Percentiles rank a stretch among this genome's conserved stretches.
Conservation (phyloP, 805 yeast species). For the Ogataea saltuana region DNA sequence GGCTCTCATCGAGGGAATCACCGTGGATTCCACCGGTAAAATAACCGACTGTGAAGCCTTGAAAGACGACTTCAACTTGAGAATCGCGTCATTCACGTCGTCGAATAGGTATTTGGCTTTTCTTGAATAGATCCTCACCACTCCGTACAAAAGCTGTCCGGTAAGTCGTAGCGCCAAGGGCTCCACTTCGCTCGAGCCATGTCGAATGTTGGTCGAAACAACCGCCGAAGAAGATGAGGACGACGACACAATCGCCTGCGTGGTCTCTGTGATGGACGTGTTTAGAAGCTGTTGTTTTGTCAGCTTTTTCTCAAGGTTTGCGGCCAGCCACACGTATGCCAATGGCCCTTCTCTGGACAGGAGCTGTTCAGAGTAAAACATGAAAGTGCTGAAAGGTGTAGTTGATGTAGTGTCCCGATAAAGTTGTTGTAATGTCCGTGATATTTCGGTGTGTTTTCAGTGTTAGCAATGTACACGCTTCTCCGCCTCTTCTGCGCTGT, state of each 20-base stretch:
- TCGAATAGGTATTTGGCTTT: slow-evolving; percentile 81
- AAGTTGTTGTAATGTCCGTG: no score
- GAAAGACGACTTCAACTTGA: slow-evolving; percentile 70
- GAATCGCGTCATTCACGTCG: slow-evolving; percentile 76
- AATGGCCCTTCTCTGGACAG: slow-evolving; percentile 77
- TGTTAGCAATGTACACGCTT: no score
- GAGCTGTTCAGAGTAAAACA: slow-evolving; percentile 53
- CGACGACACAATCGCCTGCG: slow-evolving; percentile 59
- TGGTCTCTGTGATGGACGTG: slow-evolving; percentile 68
- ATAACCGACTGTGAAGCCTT: slow-evolving; percentile 50
- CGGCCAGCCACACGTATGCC: slow-evolving; percentile 91
- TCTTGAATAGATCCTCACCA: slow-evolving; percentile 81
- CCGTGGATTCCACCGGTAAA: slow-evolving; percentile 59
- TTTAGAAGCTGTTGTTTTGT: slow-evolving; percentile 70
- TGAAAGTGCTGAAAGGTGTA: slow-evolving; percentile 17
- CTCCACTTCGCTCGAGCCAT: slow-evolving; percentile 37
- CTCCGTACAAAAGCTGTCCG: slow-evolving; percentile 84
- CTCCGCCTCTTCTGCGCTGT: no score
- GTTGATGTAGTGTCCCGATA: no score
- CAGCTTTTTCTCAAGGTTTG: slow-evolving; percentile 77
- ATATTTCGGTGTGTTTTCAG: no score
- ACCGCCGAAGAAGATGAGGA: slow-evolving; percentile 23
- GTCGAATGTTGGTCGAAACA: slow-evolving; percentile 8
- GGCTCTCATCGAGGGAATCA: slow-evolving; percentile 57
- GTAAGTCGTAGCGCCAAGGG: slow-evolving; percentile 78